These are phyloP conservation scores for Cubamyces sp. DNA, from an alignment of 768 basidiomycete species.

Conservation along the genomic window DNA sequence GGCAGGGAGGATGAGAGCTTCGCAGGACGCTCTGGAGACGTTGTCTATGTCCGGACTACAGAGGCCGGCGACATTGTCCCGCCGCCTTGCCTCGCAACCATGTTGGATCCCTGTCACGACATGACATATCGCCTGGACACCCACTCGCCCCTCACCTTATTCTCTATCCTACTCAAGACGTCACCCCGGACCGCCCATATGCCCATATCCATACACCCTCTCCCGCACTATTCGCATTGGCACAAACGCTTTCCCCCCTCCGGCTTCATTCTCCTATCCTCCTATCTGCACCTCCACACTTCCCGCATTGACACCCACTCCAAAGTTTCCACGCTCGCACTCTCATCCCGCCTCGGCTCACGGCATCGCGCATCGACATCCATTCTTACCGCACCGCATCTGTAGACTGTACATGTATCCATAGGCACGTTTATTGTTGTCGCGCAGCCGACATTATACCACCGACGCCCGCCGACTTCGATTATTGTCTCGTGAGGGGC, in stretches of 20 bases:
- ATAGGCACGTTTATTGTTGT: conserved; percentile 18
- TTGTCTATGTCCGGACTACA: not conserved
- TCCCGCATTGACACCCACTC: not conserved
- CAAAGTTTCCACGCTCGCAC: not conserved
- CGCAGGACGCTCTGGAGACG: not conserved
- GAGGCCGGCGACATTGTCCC: not conserved
- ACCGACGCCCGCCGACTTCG: not conserved
- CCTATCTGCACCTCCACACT: not conserved
- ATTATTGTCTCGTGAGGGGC: not conserved
- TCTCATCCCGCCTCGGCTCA: conserved; percentile 1
- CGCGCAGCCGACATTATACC: conserved; percentile 5
- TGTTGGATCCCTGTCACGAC: too few species aligned
- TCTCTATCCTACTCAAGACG: too few species aligned
- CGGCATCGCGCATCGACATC: conserved; percentile 1
- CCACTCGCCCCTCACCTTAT: not conserved
- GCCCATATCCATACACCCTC: not conserved
- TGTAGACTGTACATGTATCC: conserved; percentile 20
- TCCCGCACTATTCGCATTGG: not conserved
- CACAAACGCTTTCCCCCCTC: not conserved
- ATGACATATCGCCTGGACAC: not conserved
- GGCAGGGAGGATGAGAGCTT: not conserved
- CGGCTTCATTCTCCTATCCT: not conserved
- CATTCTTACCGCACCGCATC: conserved; percentile 6
- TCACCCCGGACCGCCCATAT: too few species aligned
- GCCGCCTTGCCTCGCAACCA: not conserved